Evolutionary conservation across 306 rosid species (phyloP), one percentile per base, ranked within the genome.

Genomic region (Quercus rubra): DNA sequence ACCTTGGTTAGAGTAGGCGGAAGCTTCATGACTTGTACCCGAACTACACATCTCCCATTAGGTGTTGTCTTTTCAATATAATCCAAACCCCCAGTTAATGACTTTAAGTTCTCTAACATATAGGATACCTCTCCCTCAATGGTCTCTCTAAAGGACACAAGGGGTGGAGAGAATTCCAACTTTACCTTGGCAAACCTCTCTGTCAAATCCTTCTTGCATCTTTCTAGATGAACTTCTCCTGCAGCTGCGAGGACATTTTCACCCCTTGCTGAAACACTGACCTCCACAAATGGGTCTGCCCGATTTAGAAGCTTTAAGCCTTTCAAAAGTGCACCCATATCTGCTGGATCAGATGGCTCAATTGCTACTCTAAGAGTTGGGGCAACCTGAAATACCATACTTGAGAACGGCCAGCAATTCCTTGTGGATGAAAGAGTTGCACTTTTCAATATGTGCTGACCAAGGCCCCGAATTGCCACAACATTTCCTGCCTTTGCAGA

Each of bases 261-360:
- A 56, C 98, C 98, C 83, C 97, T 88, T 0, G 86, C 91, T 66
- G 94, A 91, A 83, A 88, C 93, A 8, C 91, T 88, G 68, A 92
- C 92, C 92, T 91, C 97, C 35, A 92, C 97, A 85, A 92, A 92
- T 3, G 98, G 97, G 78, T 94, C 98, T 0, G 98, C 98, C 51
- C 92, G 84, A 82, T 92, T 94, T 51, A 94, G 70, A 86, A 94
- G 98, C 90, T 85, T 84, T 82, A 92, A 81, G 33, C 98, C 98
- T 81, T 85, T 91, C 87, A 82, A 81, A 55, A 94, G 33, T 8
- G 97, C 90, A 70, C 88, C 88, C 79, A 87, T 78, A 67, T 92
- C 94, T 43, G 93, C 97, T n/a, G 98, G 93, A 77, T 92, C 88
- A 70, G 97, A 83, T 5, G 98, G 97, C 81, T 94, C 97, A 77